Conservation (phyloP, 345 rosid species). For the Ricinus communis region DNA sequence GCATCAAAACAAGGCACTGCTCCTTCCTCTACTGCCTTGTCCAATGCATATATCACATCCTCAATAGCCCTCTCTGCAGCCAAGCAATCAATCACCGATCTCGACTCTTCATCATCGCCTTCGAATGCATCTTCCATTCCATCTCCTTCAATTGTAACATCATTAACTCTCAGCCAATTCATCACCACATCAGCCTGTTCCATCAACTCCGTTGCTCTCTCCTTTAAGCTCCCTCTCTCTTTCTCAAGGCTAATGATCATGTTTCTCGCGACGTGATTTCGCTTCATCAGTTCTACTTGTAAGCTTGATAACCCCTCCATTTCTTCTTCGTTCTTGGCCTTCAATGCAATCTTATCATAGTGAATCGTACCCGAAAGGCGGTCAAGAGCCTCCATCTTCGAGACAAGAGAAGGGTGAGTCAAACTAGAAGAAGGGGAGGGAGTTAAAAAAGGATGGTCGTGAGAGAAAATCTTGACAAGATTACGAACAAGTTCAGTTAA, state of each 20-base stretch:
- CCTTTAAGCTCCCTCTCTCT: conserved; percentile 40
- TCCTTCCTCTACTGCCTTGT: conserved; percentile 45
- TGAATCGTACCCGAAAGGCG: conserved; percentile 58
- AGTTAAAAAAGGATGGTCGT: conserved; percentile 51
- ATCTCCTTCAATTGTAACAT: conserved; percentile 16
- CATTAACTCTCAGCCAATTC: conserved; percentile 47
- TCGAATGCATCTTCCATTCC: conserved; percentile 38
- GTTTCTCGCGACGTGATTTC: conserved; percentile 10
- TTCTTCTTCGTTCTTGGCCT: conserved; percentile 35
- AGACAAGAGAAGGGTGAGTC: conserved; percentile 31
- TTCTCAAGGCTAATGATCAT: conserved; percentile 37
- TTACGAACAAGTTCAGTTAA: conserved; percentile 45
- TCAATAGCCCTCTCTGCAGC: conserved; percentile 56
- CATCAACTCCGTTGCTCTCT: conserved; percentile 20
- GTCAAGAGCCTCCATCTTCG: conserved; percentile 64
- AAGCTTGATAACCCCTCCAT: conserved; percentile 37
- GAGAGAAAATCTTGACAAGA: conserved; percentile 45
- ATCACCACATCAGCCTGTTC: conserved; percentile 29
- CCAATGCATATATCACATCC: conserved; percentile 53
- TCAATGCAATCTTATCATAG: conserved; percentile 40
- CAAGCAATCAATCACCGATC: conserved; percentile 27
- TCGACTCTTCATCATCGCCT: conserved; percentile 34
- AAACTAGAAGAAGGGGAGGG: conserved; percentile 18
- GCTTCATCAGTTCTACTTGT: conserved; percentile 35
- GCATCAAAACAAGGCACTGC: conserved; percentile 38